phyloP scores from a whole-genome alignment of 2,329 filamentous ascomycete genomes.

The Colletotrichum tanaceti region DNA sequence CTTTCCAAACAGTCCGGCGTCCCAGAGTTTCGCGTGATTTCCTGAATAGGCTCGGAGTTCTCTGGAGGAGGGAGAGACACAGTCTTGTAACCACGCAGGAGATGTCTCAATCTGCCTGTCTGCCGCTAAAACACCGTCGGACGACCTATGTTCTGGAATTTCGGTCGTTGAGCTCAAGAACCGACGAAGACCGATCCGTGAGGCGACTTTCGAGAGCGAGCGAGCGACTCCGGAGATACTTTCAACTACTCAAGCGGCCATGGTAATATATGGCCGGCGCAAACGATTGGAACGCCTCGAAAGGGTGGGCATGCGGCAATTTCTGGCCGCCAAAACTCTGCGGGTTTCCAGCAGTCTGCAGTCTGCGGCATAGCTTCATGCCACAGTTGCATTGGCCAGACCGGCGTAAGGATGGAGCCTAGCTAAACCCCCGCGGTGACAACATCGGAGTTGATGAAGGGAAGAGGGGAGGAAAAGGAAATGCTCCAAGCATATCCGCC shows the following conservation, averaged over 20 bases:
- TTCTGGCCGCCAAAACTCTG: conserved; percentile 35
- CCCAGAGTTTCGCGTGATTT: conserved; percentile 30
- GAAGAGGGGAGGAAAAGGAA: conserved; percentile 20
- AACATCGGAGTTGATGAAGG: conserved; percentile 25
- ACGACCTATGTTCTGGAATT: background rate
- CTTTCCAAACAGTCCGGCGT: conserved; percentile 29
- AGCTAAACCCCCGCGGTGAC: conserved; percentile 25
- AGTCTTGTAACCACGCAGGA: conserved; percentile 7
- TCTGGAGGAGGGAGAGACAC: conserved; percentile 5
- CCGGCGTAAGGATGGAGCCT: conserved; percentile 33
- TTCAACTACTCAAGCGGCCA: conserved; percentile 15
- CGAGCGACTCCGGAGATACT: conserved; percentile 27
- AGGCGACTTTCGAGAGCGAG: conserved; percentile 14
- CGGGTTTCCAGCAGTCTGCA: conserved; percentile 31
- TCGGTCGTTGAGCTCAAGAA: conserved; percentile 12
- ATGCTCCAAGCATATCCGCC: conserved; percentile 31
- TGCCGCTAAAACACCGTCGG: conserved; percentile 1
- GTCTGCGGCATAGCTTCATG: conserved; percentile 33
- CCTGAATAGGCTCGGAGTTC: conserved; percentile 28
- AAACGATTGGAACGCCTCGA: conserved; percentile 39
- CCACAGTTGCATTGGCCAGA: conserved; percentile 38
- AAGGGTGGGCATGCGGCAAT: conserved; percentile 38
- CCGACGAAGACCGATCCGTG: conserved; percentile 30
- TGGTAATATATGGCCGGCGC: conserved; percentile 29
- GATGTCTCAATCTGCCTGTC: conserved; percentile 17